These are phyloP conservation scores for Fusarium decemcellulare DNA, from an alignment of 2,329 filamentous ascomycete genomes.

Conservation along the genomic window DNA sequence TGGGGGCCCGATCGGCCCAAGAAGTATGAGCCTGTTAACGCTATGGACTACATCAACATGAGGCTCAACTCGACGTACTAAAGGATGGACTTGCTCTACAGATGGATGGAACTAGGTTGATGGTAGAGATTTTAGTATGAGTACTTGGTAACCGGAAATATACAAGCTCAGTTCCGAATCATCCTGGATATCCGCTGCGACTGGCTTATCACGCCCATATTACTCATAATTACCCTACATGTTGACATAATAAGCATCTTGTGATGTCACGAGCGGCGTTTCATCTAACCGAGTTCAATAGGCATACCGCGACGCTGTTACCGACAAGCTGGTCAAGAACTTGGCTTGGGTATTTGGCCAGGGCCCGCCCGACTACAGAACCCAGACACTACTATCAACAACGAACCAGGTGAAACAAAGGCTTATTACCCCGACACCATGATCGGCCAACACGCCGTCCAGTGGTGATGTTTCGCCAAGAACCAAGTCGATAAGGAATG, in stretches of 20 bases:
- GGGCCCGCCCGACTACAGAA: background rate
- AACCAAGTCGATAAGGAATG: background rate
- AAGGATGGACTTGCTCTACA: background rate
- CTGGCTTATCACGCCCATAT: background rate
- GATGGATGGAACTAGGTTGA: background rate
- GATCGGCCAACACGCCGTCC: background rate
- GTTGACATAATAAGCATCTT: background rate
- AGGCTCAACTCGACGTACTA: conserved; percentile 43
- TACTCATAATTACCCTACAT: background rate
- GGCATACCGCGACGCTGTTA: background rate
- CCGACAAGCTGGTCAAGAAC: background rate
- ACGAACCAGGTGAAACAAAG: background rate
- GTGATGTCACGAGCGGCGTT: background rate
- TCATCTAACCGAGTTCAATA: background rate
- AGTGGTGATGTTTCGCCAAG: background rate
- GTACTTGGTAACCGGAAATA: background rate
- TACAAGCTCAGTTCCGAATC: background rate
- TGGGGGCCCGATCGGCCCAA: conserved; percentile 51
- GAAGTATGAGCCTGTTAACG: conserved; percentile 62
- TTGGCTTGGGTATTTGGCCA: background rate
- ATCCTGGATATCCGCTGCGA: background rate
- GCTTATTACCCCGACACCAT: background rate
- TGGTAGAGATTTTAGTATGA: background rate
- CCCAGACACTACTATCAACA: background rate
- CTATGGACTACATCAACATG: conserved; percentile 48